A percentile compares a stretch with the other conserved stretches of the same genome.
Evolutionary conservation across 148 eudicot genomes (phyloP).

Genomic region (Nepenthes gracilis): DNA sequence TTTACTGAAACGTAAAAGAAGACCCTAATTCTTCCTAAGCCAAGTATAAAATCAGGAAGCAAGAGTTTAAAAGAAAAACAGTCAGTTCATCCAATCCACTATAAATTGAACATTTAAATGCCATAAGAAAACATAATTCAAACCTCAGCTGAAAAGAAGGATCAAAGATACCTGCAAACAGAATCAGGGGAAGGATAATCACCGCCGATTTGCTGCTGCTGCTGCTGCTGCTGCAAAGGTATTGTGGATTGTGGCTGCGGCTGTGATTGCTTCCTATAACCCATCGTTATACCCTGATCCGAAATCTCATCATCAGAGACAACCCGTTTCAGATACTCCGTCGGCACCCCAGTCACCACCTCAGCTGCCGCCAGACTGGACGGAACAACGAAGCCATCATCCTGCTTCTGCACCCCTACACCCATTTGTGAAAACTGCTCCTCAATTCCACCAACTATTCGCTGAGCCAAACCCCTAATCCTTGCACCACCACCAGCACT

Average conservation of each 20-base stretch:
- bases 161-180: background rate
- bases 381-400: constrained; percentile 6
- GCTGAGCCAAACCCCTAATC: no score
- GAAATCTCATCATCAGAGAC: constrained; percentile 13
- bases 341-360: background rate
- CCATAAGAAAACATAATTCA: background rate
- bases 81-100: background rate
- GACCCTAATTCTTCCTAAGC: no score
- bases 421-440: constrained; percentile 17
- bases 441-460: constrained; percentile 6
- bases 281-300: constrained; percentile 7
- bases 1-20: no score
- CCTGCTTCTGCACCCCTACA: constrained; percentile 8
- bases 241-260: background rate
- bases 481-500: background rate
- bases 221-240: background rate
- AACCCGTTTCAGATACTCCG: constrained; percentile 7
- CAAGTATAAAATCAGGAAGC: no score
- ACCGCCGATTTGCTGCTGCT: background rate
- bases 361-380: background rate
- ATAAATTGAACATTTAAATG: background rate
- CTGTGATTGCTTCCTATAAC: constrained; percentile 5
- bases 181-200: background rate
- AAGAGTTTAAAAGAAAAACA: no score
- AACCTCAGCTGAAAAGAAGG: no score